Percentiles rank a stretch among this genome's conserved stretches.
phyloP scores from a whole-genome alignment of 2,329 filamentous ascomycete species.

The Dryadomyces quercivorus region DNA sequence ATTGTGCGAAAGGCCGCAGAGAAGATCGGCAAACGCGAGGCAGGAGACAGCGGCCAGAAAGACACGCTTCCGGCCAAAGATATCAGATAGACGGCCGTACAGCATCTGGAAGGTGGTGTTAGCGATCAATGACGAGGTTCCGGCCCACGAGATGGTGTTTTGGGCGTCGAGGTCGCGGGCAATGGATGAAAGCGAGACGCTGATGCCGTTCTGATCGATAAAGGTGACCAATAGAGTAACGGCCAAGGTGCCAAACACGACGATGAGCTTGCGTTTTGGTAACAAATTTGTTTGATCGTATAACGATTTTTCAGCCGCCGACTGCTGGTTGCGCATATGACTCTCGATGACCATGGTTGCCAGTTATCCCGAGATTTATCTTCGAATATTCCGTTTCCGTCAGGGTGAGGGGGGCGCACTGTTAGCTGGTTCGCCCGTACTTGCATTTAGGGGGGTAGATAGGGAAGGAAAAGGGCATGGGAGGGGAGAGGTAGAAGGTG shows the following conservation, averaged over 20 bases:
- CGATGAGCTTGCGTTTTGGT: constrained; percentile 32
- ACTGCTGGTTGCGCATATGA: not conserved
- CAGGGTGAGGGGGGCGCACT: no score
- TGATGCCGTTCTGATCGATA: constrained; percentile 45
- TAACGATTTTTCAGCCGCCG: constrained; percentile 2
- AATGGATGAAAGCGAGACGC: constrained; percentile 35
- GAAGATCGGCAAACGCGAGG: constrained; percentile 42
- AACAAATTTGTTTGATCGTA: constrained; percentile 40
- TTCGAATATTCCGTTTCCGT: not conserved
- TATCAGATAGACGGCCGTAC: constrained; percentile 49
- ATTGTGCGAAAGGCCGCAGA: constrained; percentile 44
- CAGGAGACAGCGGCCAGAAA: constrained; percentile 39
- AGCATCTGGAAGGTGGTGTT: constrained; percentile 53
- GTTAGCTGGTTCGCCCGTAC: no score
- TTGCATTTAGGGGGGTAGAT: no score
- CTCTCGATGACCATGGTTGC: not conserved
- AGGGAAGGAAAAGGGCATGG: no score
- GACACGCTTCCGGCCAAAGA: constrained; percentile 47
- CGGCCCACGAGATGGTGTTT: constrained; percentile 43
- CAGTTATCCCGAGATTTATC: not conserved
- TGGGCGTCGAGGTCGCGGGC: constrained; percentile 22
- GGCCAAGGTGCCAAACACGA: constrained; percentile 38
- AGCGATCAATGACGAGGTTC: constrained; percentile 39
- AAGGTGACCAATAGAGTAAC: constrained; percentile 40
- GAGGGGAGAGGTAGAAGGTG: no score